phyloP scores from a whole-genome alignment of 192 early-diverging fungal genomes.

The Entomortierella chlamydospora region DNA sequence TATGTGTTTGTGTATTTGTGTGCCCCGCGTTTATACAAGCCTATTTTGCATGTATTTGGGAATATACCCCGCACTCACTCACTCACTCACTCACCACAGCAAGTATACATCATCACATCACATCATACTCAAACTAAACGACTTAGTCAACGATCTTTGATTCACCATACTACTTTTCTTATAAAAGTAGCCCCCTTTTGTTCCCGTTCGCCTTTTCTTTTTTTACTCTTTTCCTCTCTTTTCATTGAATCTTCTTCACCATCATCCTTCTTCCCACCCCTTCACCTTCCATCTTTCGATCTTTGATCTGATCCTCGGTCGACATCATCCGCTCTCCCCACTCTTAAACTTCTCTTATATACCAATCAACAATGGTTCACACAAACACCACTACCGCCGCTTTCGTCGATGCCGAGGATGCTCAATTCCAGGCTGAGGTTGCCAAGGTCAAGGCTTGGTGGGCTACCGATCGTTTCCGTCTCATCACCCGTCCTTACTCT shows the following conservation, averaged over 20 bases:
- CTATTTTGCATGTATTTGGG: too few relatives aligned
- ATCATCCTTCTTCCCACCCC: not conserved
- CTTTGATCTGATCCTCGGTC: conserved; percentile 1
- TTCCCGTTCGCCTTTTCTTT: not conserved
- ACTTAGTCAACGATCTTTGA: not conserved
- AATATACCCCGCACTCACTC: not conserved
- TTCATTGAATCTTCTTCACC: conserved; percentile 9
- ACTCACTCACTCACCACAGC: too few relatives aligned
- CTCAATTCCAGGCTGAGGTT: conserved; percentile 83
- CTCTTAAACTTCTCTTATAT: conserved; percentile 3
- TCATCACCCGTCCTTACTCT: conserved; percentile 86
- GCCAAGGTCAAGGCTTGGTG: conserved; percentile 90
- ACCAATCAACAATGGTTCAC: conserved; percentile 50
- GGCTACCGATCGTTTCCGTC: conserved; percentile 83
- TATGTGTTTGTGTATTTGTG: not conserved
- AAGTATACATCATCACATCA: too few relatives aligned
- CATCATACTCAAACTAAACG: not conserved
- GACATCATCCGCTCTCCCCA: conserved; percentile 4
- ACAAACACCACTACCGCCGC: conserved; percentile 52
- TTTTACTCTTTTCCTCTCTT: conserved; percentile 2
- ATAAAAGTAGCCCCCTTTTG: conserved; percentile 1
- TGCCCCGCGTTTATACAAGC: not conserved
- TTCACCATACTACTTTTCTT: not conserved
- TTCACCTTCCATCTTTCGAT: not conserved
- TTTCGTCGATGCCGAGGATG: conserved; percentile 72